A percentile compares a stretch with the other conserved stretches of the same genome.
Evolutionary conservation across 176 grass and related monocot species (phyloP).

Genomic region (Avena atlantica): DNA sequence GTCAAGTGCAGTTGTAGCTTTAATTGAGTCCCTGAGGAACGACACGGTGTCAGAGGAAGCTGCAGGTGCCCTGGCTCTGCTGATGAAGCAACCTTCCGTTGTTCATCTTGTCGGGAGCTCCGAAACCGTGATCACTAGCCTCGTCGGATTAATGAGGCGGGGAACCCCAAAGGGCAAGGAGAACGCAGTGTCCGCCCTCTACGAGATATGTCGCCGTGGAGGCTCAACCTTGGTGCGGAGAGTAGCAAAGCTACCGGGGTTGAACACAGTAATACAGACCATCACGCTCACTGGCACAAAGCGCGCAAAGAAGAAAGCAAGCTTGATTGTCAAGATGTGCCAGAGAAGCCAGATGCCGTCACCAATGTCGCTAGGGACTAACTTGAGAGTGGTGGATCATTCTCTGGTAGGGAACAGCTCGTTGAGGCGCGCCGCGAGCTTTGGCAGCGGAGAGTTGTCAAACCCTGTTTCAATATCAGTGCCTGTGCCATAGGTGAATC

Average conservation of each 20-base stretch:
- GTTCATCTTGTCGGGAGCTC: constrained; percentile 69
- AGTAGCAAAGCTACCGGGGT: constrained; percentile 61
- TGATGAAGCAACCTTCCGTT: constrained; percentile 71
- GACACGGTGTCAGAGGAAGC: constrained; percentile 90
- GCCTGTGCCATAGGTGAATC: constrained; percentile 66
- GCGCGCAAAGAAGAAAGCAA: constrained; percentile 90
- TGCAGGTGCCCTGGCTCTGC: constrained; percentile 83
- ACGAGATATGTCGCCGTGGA: constrained; percentile 80
- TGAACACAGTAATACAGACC: constrained; percentile 68
- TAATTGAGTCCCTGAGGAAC: constrained; percentile 73
- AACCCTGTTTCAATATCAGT: constrained; percentile 75
- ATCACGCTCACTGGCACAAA: constrained; percentile 77
- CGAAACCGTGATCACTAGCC: constrained; percentile 64
- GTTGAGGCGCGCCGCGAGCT: constrained; percentile 50
- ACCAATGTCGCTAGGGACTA: constrained; percentile 51
- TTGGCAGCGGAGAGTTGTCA: constrained; percentile 67
- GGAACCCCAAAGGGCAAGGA: constrained; percentile 96
- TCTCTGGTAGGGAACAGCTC: constrained; percentile 61
- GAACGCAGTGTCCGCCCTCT: constrained; percentile 90
- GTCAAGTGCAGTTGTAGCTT: constrained; percentile 58
- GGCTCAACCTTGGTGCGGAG: constrained; percentile 60
- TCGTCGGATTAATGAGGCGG: constrained; percentile 77
- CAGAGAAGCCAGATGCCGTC: constrained; percentile 62
- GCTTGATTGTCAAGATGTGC: constrained; percentile 79
- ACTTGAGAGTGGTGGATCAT: constrained; percentile 57